Base-by-base conservation (phyloP, 306 rosid species). In the Vachellia collinsii region DNA sequence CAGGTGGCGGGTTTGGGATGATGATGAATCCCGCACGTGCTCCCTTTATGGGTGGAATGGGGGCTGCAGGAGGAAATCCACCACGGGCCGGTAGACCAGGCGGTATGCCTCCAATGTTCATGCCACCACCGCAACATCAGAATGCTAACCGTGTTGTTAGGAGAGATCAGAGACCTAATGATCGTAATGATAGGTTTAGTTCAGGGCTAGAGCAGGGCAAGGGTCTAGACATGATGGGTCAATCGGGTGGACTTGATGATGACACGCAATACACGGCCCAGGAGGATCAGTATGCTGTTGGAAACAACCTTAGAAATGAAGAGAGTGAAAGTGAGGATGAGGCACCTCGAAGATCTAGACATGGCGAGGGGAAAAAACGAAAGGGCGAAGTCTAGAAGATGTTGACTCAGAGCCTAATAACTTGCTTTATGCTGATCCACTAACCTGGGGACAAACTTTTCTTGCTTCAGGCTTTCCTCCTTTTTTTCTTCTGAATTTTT, bases 241-340 rank as follows among this genome's bases (percentile, higher is more conserved):
- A 86, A 62, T 87, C 83, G 22, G 89, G 94, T 48, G 97, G 89
- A 73, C 94, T 87, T 38, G 97, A 90, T 37, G 97, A 90, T 25
- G 97, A 88, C 46, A 50, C 77, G 72, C 97, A 86, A 71, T 81
- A 85, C 80, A 67, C 75, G 22, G 82, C 82, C 76, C 90, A 84
- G 58, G 97, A 90, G 58, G 98, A 88, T 76, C 90, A 87, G 44
- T 80, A 82, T 79, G 84, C 89, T 42, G 83, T 68, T 50, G 88
- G 80, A 29, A 89, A 85, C 80, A 84, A 80, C 79, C 81, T 84
- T 16, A 82, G 89, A 78, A 91, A 91, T 58, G 98, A 91, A 9
- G 98, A 96, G 9, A 93, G 98, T 42, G 98, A 92, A 78, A 93
- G 99, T 38, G 99, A 96, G 86, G 98, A 96, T 43, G 98, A 96